These are phyloP conservation scores for Skeletonema menzelii DNA, from an alignment of 108 stramenopile genomes.

Conservation along the genomic window DNA sequence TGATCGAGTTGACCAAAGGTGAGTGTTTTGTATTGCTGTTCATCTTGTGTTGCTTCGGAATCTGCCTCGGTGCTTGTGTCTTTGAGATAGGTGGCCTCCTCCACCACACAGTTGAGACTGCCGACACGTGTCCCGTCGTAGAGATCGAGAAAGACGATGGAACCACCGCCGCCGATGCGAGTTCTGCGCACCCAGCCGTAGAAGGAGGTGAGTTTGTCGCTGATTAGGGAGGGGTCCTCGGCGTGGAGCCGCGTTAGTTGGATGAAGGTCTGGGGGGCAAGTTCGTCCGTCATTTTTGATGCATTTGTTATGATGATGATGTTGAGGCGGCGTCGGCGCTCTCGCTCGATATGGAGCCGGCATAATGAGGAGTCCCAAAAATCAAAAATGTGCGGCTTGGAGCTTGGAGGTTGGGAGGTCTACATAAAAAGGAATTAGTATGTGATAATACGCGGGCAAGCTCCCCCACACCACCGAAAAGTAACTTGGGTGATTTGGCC, in stretches of 20 bases:
- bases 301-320: not conserved
- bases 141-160: slow-evolving; percentile 63
- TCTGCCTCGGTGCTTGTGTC: slow-evolving; percentile 1
- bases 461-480: too few species aligned
- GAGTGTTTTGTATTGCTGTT: slow-evolving; percentile 40
- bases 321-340: too few species aligned
- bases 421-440: too few species aligned
- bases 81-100: slow-evolving; percentile 18
- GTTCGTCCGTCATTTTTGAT: slow-evolving; percentile 6
- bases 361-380: too few species aligned
- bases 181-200: slow-evolving; percentile 66
- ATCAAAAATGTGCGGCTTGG: too few species aligned
- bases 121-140: slow-evolving; percentile 67
- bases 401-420: too few species aligned
- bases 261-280: slow-evolving; percentile 39
- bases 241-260: slow-evolving; percentile 37
- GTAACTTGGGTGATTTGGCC: too few species aligned
- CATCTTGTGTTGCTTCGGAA: slow-evolving; percentile 36
- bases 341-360: too few species aligned
- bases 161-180: slow-evolving; percentile 61
- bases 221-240: slow-evolving; percentile 22
- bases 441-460: too few species aligned
- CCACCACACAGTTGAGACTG: slow-evolving; percentile 53
- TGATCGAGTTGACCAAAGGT: slow-evolving; percentile 56
- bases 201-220: slow-evolving; percentile 37